phyloP scores from a whole-genome alignment of 371 early-diverging fungal genomes.

The Synchytrium microbalum region DNA sequence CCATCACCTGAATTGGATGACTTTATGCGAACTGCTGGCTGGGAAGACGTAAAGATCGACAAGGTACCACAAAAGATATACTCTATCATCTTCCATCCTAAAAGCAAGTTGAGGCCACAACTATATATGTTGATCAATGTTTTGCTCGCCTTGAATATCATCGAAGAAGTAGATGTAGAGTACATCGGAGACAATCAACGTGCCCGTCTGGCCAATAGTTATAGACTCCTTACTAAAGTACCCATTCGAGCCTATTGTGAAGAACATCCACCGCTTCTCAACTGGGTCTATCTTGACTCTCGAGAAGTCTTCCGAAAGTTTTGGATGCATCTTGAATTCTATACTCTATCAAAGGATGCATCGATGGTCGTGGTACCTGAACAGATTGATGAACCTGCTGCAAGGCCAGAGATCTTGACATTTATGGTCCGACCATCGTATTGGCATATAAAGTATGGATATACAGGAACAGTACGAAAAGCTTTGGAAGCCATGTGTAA shows the following conservation, averaged over 20 bases:
- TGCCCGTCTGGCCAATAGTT: background rate
- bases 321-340: conserved; percentile 30
- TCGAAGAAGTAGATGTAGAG: conserved; percentile 9
- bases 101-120: conserved; percentile 7
- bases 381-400: background rate
- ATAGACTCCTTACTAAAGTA: conserved; percentile 1
- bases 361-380: background rate
- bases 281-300: conserved; percentile 15
- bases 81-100: conserved; percentile 9
- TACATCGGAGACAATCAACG: background rate
- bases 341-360: background rate
- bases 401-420: background rate
- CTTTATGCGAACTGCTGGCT: conserved; percentile 14
- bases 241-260: conserved; percentile 24
- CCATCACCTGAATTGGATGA: conserved; percentile 14
- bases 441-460: conserved; percentile 37
- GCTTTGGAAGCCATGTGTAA: conserved; percentile 36
- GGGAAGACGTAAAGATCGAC: conserved; percentile 9
- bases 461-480: conserved; percentile 27
- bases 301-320: conserved; percentile 14
- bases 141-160: conserved; percentile 14
- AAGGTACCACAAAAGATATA: conserved; percentile 18
- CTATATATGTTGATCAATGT: conserved; percentile 6
- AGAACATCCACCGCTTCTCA: conserved; percentile 8
- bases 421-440: conserved; percentile 26